Base-by-base conservation (phyloP, 345 rosid species). In the Populus tremula region DNA sequence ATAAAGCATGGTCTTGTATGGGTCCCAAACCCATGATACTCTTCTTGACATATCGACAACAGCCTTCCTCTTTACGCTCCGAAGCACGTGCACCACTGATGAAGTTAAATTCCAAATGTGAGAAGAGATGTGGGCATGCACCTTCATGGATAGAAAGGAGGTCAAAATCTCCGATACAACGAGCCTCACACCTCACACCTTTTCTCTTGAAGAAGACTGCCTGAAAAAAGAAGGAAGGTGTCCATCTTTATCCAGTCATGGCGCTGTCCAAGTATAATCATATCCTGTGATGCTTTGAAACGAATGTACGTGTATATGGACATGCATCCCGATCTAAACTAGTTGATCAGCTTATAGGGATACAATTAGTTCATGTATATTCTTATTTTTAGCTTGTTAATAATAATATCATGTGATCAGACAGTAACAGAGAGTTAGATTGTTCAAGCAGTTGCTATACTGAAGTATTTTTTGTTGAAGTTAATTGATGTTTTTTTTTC, bases 1-100 rank as follows among this genome's bases (percentile, higher is more conserved):
- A n/a, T 13, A 35, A 70, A 83, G 59, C 38, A 56, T 76, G 59
- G 65, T 69, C 33, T n/a, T 41, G 43, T 63, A 13, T 8, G 31
- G 69, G 76, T 53, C 71, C 80, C 29, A 61, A 62, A 35, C 67
- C 74, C 61, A 70, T 70, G 27, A 69, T 38, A 12, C 45, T 59
- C 79, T 20, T 17, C 68, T 77, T 12, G 74, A 59, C 79, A 16
- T 23, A 31, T 53, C 61, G 61, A 5, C 73, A 65, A 56, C 78
- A 82, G 23, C 39, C 86, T 84, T 84, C 83, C 54, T 77, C 83
- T 80, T 84, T 67, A 85, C 85, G 81, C 77, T 33, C 77, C 76
- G 8, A 39, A 64, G 25, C 87, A 82, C 83, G 78, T 82, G 85
- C 81, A 23, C 43, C 13, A 3, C 72, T 67, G 1, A 3, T 43